Evolutionary conservation across 208 protist genomes (phyloP).

Genomic region (Leishmania braziliensis): DNA sequence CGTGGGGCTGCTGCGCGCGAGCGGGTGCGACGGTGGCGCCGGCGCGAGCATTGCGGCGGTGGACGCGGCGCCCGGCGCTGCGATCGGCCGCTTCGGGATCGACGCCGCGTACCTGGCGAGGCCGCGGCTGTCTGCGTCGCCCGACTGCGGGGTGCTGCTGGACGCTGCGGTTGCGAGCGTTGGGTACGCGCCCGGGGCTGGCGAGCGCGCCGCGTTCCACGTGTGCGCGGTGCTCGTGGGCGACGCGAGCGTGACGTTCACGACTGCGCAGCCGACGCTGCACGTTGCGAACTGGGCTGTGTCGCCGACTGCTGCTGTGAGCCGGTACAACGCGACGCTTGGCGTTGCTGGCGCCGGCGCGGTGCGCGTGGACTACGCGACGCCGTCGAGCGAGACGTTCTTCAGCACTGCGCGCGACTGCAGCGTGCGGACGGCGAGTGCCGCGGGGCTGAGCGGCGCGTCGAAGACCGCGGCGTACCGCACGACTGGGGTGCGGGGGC

Average conservation of each 20-base stretch:
- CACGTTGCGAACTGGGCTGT: constrained; percentile 46
- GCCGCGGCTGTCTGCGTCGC: constrained; percentile 36
- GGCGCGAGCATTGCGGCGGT: constrained; percentile 42
- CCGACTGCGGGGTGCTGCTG: constrained; percentile 35
- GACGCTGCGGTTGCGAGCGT: constrained; percentile 21
- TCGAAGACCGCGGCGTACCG: constrained; percentile 8
- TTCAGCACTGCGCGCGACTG: constrained; percentile 43
- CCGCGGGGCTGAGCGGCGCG: constrained; percentile 13
- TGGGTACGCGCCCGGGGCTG: constrained; percentile 46
- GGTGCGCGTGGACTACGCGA: constrained; percentile 52
- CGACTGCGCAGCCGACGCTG: constrained; percentile 51
- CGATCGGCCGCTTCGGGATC: constrained; percentile 54
- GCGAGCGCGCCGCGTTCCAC: constrained; percentile 47
- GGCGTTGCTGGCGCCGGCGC: constrained; percentile 11
- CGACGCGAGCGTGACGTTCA: constrained; percentile 46
- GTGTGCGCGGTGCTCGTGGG: constrained; percentile 47
- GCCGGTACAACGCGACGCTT: constrained; percentile 36
- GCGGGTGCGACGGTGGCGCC: constrained; percentile 32
- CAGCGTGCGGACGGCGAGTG: constrained; percentile 17
- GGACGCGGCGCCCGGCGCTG: constrained; percentile 30
- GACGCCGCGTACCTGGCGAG: constrained; percentile 32
- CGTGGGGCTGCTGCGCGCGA: constrained; percentile 49
- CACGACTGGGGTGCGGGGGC: constrained; percentile 28
- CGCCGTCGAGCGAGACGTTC: constrained; percentile 45
- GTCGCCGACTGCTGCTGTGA: constrained; percentile 41